Conservation (phyloP, 345 rosid genomes). For the Murraya koenigii region DNA sequence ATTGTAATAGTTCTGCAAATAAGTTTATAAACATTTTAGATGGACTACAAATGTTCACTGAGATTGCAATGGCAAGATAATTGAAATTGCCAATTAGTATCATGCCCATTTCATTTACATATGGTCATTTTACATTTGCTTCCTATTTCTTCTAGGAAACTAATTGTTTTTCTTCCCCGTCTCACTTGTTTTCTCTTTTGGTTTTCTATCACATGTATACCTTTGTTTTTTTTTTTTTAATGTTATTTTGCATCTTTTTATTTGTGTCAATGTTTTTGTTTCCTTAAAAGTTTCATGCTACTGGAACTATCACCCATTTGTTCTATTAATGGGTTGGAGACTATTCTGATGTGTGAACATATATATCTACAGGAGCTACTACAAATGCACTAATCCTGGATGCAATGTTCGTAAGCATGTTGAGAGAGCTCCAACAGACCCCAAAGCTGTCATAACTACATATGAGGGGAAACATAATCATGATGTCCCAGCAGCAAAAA, state of each 20-base stretch:
- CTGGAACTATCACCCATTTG: neutral
- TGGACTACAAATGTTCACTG: no score
- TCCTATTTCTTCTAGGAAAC: no score
- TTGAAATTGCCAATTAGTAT: no score
- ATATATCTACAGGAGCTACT: conserved; percentile 63
- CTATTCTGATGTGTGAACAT: conserved; percentile 17
- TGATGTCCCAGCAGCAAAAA: conserved; percentile 75
- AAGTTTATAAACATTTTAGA: neutral
- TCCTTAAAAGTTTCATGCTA: conserved; percentile 1
- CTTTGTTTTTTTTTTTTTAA: neutral
- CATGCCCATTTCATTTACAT: no score
- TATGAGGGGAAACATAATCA: conserved; percentile 97
- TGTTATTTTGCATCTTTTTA: neutral
- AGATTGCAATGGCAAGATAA: no score
- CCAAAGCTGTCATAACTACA: conserved; percentile 87
- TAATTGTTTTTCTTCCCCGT: no score
- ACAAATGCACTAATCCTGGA: conserved; percentile 79
- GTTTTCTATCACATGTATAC: neutral
- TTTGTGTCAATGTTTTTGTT: neutral
- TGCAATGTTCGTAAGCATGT: conserved; percentile 96
- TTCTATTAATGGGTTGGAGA: neutral
- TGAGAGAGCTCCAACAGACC: conserved; percentile 88
- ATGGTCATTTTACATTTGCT: no score
- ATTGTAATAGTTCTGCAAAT: neutral
- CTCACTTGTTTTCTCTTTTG: neutral